These are phyloP conservation scores for Coffea eugenioides DNA, from an alignment of 257 asterid species.

Conservation along the genomic window DNA sequence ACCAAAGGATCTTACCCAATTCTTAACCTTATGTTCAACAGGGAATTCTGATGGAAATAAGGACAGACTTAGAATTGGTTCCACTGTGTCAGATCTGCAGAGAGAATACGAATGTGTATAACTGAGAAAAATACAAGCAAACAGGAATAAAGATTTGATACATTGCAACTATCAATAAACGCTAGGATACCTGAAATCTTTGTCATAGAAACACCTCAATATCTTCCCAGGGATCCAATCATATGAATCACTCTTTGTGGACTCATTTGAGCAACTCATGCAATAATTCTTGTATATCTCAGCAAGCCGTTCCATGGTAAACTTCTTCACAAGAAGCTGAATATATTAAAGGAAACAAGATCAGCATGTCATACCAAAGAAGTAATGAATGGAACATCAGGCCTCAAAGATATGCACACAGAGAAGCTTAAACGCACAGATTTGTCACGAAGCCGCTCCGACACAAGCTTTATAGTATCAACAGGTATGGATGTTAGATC, in stretches of 20 bases:
- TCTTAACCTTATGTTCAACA: slow-evolving; percentile 64
- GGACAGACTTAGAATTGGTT: slow-evolving; percentile 69
- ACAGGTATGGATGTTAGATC: slow-evolving; percentile 60
- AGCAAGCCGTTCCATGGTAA: slow-evolving; percentile 90
- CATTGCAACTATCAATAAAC: slow-evolving; percentile 8
- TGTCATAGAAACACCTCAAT: slow-evolving; percentile 91
- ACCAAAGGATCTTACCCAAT: slow-evolving; percentile 71
- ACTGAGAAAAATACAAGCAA: neutral
- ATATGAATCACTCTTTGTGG: slow-evolving; percentile 47
- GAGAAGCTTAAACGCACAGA: slow-evolving; percentile 57
- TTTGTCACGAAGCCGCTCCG: slow-evolving; percentile 96
- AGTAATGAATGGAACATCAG: neutral
- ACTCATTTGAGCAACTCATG: slow-evolving; percentile 38
- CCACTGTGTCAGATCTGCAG: slow-evolving; percentile 88
- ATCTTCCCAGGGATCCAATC: slow-evolving; percentile 94
- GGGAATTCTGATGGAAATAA: slow-evolving; percentile 75
- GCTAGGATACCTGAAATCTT: slow-evolving; percentile 83
- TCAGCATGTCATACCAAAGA: neutral
- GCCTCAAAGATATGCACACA: neutral
- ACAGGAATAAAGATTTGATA: neutral
- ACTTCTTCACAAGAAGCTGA: slow-evolving; percentile 83
- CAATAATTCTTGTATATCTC: slow-evolving; percentile 78
- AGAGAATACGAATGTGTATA: neutral
- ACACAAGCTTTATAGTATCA: slow-evolving; percentile 73
- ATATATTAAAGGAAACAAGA: slow-evolving; percentile 21